Base-by-base conservation (phyloP, 805 yeast species). In the Metschnikowia chrysomelidarum region DNA sequence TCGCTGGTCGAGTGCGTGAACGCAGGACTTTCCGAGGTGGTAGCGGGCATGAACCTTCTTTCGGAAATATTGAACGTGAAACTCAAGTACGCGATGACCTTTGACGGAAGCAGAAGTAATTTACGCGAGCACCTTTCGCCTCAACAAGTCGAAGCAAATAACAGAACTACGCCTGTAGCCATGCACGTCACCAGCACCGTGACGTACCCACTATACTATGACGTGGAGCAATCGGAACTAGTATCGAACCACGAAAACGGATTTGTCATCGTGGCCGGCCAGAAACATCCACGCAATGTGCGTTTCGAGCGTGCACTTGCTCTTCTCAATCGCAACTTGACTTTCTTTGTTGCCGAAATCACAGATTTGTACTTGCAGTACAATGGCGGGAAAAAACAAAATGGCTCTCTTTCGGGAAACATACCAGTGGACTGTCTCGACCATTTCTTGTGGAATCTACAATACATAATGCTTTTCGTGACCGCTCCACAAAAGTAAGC, bases 391-490 rank as follows among this genome's bases (percentile, higher is more conserved):
- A 30, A 28, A 5, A 34, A 36, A 19, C 33, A 38, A 9, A 21
- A 24, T 12, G 27, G 36, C 19, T 38, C 32, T 14, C 18, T 41
- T 12, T 44, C 50, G 6, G 32, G 34, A 19, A 52, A 49, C 24
- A 51, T 65, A 10, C 71, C 72, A 2, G 41, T 54, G 6, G 71
- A 67, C 29, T 62, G 69, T 34, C 32, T 56, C 12, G 73, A 67
- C 43, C 64, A 66, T 38, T 56, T 65, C 27, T 46, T 66, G 37
- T 67, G 73, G 73, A 64, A 54, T 30, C 40, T 67, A 16, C 60
- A 67, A 39, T 67, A 59, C 34, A 32, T 67, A 16, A 36, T 60
- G 10, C 47, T 67, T 25, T 64, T 55, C 41, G 41, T 66, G 24
- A 64, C 70, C 1, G 59, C 59, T 2, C 27, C 37, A 5, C 8